Evolutionary conservation across 305 asterid species (phyloP), one percentile per base, ranked within the genome.

Genomic region (Striga hermonthica): DNA sequence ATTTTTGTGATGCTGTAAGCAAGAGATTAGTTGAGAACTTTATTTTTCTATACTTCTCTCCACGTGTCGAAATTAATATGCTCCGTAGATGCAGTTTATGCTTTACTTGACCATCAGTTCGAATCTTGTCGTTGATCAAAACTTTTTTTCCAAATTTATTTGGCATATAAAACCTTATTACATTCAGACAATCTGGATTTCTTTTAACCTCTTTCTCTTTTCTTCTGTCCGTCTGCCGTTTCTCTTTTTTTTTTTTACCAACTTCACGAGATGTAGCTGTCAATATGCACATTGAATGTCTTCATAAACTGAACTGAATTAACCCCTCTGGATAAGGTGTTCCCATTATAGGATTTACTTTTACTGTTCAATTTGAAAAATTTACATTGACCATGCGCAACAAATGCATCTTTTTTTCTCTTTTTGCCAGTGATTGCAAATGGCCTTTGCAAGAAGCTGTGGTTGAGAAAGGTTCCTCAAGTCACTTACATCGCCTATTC

Each of bases 341-440:
- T 45, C 10, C 52, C 52, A 45, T 9, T 45, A 15, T 45, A 16
- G n/a, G 22, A 16, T 16, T 47, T 13, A 11, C 22, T 4, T 11
- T 47, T 47, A 47, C 5, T 6, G 16, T 47, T 4, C 11, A 11
- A 44, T 44, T 13, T 44, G 12, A 9, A 13, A 3, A 5, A 50
- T 50, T 50, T 50, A 12, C 8, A 14, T 53, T 6, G n/a, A n/a
- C n/a, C n/a, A 16, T 22, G 10, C 12, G 39, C 10, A 36, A 53
- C 65, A 62, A 28, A 50, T 44, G 55, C 38, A 64, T 13, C 16
- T 44, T 9, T 4, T 60, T 57, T 62, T 31, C 55, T 8, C 12
- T 50, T 14, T 57, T 66, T 63, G 61, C 60, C 78, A 76, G 84
- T 76, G 76, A 65, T 80, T 50, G 62, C 74, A 71, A 68, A 71